phyloP scores from a whole-genome alignment of 2,329 filamentous ascomycete species.

The Volutella citrinella region DNA sequence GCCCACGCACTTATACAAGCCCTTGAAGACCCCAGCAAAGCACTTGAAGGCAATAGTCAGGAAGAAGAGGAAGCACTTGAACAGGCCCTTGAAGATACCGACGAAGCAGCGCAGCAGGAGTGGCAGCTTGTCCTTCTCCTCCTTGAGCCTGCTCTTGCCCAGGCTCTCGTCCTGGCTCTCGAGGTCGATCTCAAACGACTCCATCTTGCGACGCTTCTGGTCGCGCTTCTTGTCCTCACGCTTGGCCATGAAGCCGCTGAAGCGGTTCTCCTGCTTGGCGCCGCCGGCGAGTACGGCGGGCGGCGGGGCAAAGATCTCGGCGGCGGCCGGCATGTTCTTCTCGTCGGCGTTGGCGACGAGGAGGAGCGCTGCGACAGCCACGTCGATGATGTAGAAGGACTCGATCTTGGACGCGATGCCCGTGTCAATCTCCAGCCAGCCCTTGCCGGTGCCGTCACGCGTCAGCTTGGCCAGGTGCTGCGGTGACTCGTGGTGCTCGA shows the following conservation, averaged over 20 bases:
- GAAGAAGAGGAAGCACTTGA: conserved; percentile 59
- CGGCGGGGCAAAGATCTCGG: conserved; percentile 58
- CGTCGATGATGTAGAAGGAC: conserved; percentile 60
- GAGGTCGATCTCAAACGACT: conserved; percentile 59
- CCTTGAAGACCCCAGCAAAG: conserved; percentile 46
- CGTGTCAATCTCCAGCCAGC: conserved; percentile 61
- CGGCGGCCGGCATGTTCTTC: conserved; percentile 38
- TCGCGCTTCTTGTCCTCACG: conserved; percentile 29
- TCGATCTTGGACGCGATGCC: conserved; percentile 57
- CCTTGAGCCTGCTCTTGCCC: conserved; percentile 34
- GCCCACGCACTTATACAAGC: conserved; percentile 49
- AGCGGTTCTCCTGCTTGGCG: conserved; percentile 23
- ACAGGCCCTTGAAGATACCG: conserved; percentile 49
- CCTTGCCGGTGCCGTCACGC: conserved; percentile 56
- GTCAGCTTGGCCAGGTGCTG: conserved; percentile 59
- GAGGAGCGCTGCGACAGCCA: conserved; percentile 58
- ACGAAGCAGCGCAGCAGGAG: conserved; percentile 46
- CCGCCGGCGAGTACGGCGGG: conserved; percentile 20
- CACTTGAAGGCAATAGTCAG: conserved; percentile 55
- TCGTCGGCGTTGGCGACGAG: conserved; percentile 58
- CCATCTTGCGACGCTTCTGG: conserved; percentile 39
- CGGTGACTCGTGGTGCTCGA: conserved; percentile 63
- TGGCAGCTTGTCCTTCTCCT: conserved; percentile 47
- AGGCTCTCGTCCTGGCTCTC: conserved; percentile 57
- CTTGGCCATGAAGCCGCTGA: conserved; percentile 30